A percentile compares a stretch with the other conserved stretches of the same genome.
Evolutionary conservation across 805 yeast species (phyloP).

Genomic region (Myxozyma geophila): DNA sequence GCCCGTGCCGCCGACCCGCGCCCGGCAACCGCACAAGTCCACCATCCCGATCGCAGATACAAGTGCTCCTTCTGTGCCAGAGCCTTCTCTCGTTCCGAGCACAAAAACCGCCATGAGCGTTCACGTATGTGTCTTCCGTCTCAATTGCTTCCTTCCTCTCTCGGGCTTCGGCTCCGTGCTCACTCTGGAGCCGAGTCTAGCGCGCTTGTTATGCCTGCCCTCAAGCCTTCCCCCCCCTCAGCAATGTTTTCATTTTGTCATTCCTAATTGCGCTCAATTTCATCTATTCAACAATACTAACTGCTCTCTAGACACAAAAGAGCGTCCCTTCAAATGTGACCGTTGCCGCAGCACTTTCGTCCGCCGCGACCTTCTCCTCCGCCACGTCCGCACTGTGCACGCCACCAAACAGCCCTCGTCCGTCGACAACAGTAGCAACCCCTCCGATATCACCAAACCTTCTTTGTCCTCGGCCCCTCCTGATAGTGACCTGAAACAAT

Average conservation of each 20-base stretch:
- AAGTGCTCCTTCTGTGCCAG: slow-evolving; percentile 80
- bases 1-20: slow-evolving; percentile 11
- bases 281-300: not conserved
- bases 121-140: slow-evolving; percentile 50
- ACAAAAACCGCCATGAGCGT: slow-evolving; percentile 75
- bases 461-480: too few relatives aligned
- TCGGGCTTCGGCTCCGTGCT: not conserved
- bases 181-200: not conserved
- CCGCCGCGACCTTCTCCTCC: slow-evolving; percentile 71
- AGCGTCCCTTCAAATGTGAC: slow-evolving; percentile 75
- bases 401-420: slow-evolving; percentile 31
- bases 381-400: slow-evolving; percentile 82
- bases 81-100: slow-evolving; percentile 79
- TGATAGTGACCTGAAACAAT: too few relatives aligned
- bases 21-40: not conserved
- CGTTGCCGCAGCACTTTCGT: slow-evolving; percentile 75
- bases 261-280: too few relatives aligned
- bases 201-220: not conserved
- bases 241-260: too few relatives aligned
- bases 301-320: slow-evolving; percentile 57
- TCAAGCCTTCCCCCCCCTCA: too few relatives aligned
- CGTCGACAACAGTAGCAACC: not conserved
- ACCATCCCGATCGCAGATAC: slow-evolving; percentile 61
- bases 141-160: not conserved
- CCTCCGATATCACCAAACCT: not conserved